Evolutionary conservation across 1,139 yeast species (phyloP).

Genomic region (Yamadazyma mexicana): DNA sequence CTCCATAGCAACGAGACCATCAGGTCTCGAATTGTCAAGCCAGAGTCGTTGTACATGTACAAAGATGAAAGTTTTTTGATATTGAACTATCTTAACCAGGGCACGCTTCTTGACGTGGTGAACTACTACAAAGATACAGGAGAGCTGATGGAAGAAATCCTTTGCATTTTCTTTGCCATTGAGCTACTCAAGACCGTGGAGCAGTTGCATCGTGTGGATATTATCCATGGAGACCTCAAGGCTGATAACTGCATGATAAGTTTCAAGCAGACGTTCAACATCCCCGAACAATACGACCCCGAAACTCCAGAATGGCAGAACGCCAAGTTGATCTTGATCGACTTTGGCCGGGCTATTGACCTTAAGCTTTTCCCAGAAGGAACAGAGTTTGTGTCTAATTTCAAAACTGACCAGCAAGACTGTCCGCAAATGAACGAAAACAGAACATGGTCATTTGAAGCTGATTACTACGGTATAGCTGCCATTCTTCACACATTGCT

Average conservation of each 20-base stretch:
- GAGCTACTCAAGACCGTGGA: constrained; percentile 65
- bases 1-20: constrained; percentile 15
- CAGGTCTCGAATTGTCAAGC: constrained; percentile 32
- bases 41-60: constrained; percentile 56
- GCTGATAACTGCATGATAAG: constrained; percentile 86
- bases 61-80: constrained; percentile 75
- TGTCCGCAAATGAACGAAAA: constrained; percentile 70
- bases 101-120: constrained; percentile 74
- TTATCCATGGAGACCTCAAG: constrained; percentile 83
- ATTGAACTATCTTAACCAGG: constrained; percentile 69
- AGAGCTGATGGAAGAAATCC: constrained; percentile 53
- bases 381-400: constrained; percentile 57
- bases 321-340: constrained; percentile 68
- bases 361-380: constrained; percentile 53
- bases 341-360: constrained; percentile 84
- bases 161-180: constrained; percentile 63
- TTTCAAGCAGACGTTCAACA: constrained; percentile 30
- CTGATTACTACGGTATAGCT: constrained; percentile 86
- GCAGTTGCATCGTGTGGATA: constrained; percentile 59
- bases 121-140: constrained; percentile 41
- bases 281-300: constrained; percentile 27
- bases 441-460: constrained; percentile 74
- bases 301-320: constrained; percentile 50
- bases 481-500: constrained; percentile 70
- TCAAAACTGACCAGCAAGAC: constrained; percentile 72